Evolutionary conservation across 2,329 filamentous ascomycete genomes (phyloP).

Genomic region (Chrysosporium keratinophilum): DNA sequence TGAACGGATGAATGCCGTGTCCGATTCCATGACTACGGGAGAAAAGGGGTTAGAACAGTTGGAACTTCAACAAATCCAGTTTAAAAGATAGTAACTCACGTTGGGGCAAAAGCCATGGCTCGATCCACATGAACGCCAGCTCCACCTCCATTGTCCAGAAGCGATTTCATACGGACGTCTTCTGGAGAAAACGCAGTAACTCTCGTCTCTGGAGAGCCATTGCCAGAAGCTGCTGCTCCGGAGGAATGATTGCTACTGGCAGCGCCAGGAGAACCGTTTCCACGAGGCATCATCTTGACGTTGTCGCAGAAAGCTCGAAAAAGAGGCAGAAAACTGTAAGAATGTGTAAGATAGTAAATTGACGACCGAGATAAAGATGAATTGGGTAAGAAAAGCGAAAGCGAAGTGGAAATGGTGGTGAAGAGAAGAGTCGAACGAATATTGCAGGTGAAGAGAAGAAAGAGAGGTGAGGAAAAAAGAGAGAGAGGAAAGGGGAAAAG

Average conservation of each 20-base stretch:
- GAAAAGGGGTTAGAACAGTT: constrained; percentile 1
- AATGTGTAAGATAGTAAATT: constrained; percentile 12
- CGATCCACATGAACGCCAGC: constrained; percentile 9
- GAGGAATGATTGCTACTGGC: constrained; percentile 32
- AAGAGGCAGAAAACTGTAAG: constrained; percentile 16
- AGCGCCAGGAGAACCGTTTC: constrained; percentile 22
- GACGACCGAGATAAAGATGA: constrained; percentile 7
- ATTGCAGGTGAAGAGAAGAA: neutral
- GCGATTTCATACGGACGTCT: constrained; percentile 38
- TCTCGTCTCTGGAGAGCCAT: constrained; percentile 55
- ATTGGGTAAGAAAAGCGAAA: constrained; percentile 9
- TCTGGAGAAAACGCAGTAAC: constrained; percentile 55
- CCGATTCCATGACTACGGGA: constrained; percentile 8
- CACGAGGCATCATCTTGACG: constrained; percentile 18
- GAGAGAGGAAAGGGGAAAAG: constrained; percentile 1
- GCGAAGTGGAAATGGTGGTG: neutral
- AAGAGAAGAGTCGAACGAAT: constrained; percentile 4
- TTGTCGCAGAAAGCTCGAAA: constrained; percentile 10
- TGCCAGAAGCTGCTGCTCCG: constrained; percentile 47
- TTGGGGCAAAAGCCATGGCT: constrained; percentile 1
- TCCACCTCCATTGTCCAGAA: constrained; percentile 17
- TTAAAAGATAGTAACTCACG: neutral
- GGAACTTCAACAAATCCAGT: neutral
- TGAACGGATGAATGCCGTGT: constrained; percentile 25
- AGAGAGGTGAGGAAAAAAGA: too few species aligned